phyloP scores from a whole-genome alignment of 352 stramenopile species.

The Phytophthora idaei region DNA sequence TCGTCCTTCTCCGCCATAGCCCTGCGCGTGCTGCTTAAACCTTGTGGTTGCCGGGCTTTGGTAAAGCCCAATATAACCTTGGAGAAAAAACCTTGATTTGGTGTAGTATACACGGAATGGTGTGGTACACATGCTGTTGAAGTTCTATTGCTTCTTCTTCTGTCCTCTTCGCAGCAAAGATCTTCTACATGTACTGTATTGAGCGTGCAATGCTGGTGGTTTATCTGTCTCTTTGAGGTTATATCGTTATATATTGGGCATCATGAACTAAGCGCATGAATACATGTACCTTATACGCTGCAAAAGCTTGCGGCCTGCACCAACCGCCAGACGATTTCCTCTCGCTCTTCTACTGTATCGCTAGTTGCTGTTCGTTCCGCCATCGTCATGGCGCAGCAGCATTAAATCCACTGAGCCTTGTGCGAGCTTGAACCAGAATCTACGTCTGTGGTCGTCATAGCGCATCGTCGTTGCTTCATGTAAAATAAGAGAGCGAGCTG shows the following conservation, averaged over 20 bases:
- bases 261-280: conserved; percentile 24
- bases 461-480: conserved; percentile 31
- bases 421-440: conserved; percentile 1
- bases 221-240: conserved; percentile 8
- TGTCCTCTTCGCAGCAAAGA: background rate
- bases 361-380: background rate
- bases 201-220: too few relatives aligned
- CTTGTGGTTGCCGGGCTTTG: conserved; percentile 2
- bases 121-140: conserved; percentile 1
- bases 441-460: conserved; percentile 15
- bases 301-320: conserved; percentile 22
- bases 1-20: conserved; percentile 50
- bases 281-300: conserved; percentile 18
- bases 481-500: conserved; percentile 68
- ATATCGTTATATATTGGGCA: conserved; percentile 12
- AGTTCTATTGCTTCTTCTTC: background rate
- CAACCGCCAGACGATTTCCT: conserved; percentile 21
- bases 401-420: background rate
- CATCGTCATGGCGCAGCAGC: background rate
- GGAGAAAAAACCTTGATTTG: conserved; percentile 2
- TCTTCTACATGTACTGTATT: background rate
- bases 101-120: conserved; percentile 3
- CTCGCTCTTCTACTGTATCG: conserved; percentile 20
- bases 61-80: conserved; percentile 12
- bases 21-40: background rate